These are phyloP conservation scores for Rhodotorula toruloides DNA, from an alignment of 768 basidiomycete genomes.

Conservation along the genomic window DNA sequence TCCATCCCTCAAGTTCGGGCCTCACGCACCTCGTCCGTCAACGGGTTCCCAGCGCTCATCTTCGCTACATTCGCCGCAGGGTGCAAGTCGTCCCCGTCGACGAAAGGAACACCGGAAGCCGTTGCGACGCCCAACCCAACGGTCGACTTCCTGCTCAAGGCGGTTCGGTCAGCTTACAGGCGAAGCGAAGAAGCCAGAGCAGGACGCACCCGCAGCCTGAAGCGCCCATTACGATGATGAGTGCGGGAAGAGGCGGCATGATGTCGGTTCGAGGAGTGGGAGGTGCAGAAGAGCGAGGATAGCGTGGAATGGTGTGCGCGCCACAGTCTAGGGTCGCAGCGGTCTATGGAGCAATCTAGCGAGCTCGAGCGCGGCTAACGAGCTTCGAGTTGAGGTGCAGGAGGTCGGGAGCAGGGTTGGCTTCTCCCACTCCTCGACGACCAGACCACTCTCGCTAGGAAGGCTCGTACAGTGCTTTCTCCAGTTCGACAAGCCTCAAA, in stretches of 20 bases:
- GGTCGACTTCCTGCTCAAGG: constrained; percentile 47
- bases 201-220: constrained; percentile 58
- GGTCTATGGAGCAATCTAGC: too few species aligned
- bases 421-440: too few species aligned
- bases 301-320: not conserved
- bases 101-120: constrained; percentile 63
- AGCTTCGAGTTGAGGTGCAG: too few species aligned
- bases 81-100: constrained; percentile 87
- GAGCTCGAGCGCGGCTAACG: too few species aligned
- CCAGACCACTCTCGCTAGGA: too few species aligned
- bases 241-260: constrained; percentile 25
- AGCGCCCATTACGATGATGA: constrained; percentile 58
- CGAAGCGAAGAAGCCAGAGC: not conserved
- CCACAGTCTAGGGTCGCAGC: too few species aligned
- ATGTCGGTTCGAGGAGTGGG: not conserved
- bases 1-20: too few species aligned
- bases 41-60: constrained; percentile 70
- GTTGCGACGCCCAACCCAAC: constrained; percentile 61
- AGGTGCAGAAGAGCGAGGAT: not conserved
- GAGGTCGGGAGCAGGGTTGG: too few species aligned
- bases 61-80: constrained; percentile 75
- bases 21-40: constrained; percentile 60
- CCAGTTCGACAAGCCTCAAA: too few species aligned
- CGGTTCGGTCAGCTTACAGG: too few species aligned
- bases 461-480: too few species aligned